phyloP scores from a whole-genome alignment of 371 early-diverging fungal species.

The Mucor velutinosus region DNA sequence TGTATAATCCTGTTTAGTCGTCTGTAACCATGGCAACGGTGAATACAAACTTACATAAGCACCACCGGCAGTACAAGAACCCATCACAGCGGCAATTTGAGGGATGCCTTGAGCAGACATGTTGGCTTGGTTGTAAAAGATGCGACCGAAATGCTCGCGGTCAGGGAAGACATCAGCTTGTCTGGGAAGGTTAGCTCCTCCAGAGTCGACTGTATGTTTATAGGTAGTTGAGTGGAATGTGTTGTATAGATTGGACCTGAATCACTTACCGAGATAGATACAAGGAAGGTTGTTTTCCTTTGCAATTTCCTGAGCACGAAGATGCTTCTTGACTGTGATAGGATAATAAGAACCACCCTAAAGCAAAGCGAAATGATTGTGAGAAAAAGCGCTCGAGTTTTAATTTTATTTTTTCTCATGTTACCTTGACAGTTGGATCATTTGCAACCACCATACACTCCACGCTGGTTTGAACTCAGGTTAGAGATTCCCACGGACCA shows the following conservation, averaged over 20 bases:
- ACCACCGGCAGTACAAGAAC: constrained; percentile 98
- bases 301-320: constrained; percentile 98
- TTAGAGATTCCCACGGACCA: constrained; percentile 20
- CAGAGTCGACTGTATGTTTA: constrained; percentile 80
- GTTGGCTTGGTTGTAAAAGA: constrained; percentile 92
- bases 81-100: constrained; percentile 96
- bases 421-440: constrained; percentile 85
- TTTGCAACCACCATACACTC: constrained; percentile 98
- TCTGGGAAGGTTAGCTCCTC: constrained; percentile 96
- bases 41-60: constrained; percentile 69
- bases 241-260: not conserved
- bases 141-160: constrained; percentile 97
- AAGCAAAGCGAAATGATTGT: constrained; percentile 40
- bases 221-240: not conserved
- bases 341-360: constrained; percentile 98
- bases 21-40: not conserved
- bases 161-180: constrained; percentile 98
- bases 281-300: constrained; percentile 94
- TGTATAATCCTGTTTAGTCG: not conserved
- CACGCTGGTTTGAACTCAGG: constrained; percentile 52
- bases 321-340: constrained; percentile 95
- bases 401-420: not conserved
- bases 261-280: constrained; percentile 80
- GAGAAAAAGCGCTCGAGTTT: not conserved
- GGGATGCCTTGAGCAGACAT: constrained; percentile 92